These are phyloP conservation scores for Asterionellopsis glacialis DNA, from an alignment of 108 stramenopile species.

Conservation along the genomic window DNA sequence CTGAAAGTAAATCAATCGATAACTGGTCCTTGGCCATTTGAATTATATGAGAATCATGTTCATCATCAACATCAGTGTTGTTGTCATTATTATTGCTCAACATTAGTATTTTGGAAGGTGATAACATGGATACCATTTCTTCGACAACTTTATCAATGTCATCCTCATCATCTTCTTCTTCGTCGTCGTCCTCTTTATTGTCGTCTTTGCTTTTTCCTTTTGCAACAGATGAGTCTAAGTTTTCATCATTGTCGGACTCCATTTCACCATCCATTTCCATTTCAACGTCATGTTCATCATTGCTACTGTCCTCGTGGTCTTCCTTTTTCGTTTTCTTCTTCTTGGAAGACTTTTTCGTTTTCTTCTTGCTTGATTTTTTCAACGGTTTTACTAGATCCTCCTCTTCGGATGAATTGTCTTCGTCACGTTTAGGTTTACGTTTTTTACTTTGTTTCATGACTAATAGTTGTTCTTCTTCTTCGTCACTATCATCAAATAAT, in stretches of 20 bases:
- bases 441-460: neutral
- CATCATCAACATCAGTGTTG: constrained; percentile 14
- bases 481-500: neutral
- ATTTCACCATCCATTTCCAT: constrained; percentile 16
- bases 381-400: no score
- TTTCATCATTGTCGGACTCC: constrained; percentile 3
- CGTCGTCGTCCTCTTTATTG: constrained; percentile 9
- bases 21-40: neutral
- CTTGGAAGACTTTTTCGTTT: constrained; percentile 48
- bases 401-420: no score
- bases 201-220: neutral
- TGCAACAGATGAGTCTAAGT: neutral
- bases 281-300: constrained; percentile 10
- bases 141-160: constrained; percentile 8
- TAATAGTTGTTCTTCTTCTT: no score
- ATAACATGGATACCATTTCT: constrained; percentile 12
- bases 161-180: constrained; percentile 2
- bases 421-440: no score
- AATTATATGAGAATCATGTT: constrained; percentile 5
- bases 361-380: no score
- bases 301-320: constrained; percentile 19
- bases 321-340: constrained; percentile 15
- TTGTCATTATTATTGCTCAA: constrained; percentile 12
- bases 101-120: constrained; percentile 28
- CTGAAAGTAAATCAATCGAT: neutral